Base-by-base conservation (phyloP, 2,329 filamentous ascomycete species). In the Trichoderma atroviride region DNA sequence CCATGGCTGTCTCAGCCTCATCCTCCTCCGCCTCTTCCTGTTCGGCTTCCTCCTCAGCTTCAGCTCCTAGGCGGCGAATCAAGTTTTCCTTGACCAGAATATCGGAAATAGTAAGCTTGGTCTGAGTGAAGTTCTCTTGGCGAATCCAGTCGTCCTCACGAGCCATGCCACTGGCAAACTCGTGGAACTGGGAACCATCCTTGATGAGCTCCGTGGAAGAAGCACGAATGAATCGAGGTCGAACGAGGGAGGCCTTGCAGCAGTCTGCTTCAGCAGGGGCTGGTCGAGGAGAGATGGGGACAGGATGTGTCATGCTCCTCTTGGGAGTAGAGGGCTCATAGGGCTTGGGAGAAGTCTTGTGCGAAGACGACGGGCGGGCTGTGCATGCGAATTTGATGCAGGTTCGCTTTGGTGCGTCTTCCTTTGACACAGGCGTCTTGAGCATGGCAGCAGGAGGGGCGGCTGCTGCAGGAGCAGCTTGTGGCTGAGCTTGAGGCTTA, bases 91-190 rank as follows among this genome's bases (percentile, higher is more conserved):
- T 96, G 78, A 89, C 87, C 73, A 99, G 85, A 5, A 94, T 97
- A 77, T 98, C 96, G 73, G 91, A 89, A 73, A 99, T 90, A 4
- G 94, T 98, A 50, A 99, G 85, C 75, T 92, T 93, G 61, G 86
- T 86, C 68, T 86, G 85, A 37, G 87, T 86, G 9, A 86, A 84
- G 40, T 87, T 84, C 75, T 92, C 91, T 68, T 91, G 89, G 19
- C 84, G 84, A 35, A 96, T 92, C 96, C 96, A 99, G 75, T 97
- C 94, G 69, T 97, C 94, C 71, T 96, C 92, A 70, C 93, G 89
- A 52, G 91, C 85, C 69, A 89, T 86, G 61, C 92, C 94, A 77
- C 91, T 94, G 55, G 93, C 95, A 78, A 98, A 98, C 76, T 97
- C 95, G 78, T 97, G 93, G 77, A 97, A 98, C 60, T 83, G 88